phyloP scores from a whole-genome alignment of 768 basidiomycete species.

The Termitomyces sp. region DNA sequence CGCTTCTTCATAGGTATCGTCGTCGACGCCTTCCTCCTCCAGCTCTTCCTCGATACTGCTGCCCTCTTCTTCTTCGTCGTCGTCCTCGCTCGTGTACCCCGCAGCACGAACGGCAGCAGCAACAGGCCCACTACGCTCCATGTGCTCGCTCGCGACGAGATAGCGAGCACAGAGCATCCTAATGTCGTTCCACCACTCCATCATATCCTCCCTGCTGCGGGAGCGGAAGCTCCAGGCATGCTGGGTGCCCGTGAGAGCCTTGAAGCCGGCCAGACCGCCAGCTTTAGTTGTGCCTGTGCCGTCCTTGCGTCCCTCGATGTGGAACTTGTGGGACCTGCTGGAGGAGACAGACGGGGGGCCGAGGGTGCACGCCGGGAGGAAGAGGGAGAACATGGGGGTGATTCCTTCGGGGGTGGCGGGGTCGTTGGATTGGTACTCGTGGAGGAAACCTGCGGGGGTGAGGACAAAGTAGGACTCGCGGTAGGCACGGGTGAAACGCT shows the following conservation, averaged over 20 bases:
- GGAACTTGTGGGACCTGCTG: constrained; percentile 85
- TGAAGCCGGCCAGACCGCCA: not conserved
- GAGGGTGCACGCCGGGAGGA: constrained; percentile 93
- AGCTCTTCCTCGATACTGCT: constrained; percentile 38
- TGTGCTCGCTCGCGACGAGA: constrained; percentile 88
- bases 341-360: constrained; percentile 82
- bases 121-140: constrained; percentile 90
- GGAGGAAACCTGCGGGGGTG: constrained; percentile 93
- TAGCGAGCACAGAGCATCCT: constrained; percentile 91
- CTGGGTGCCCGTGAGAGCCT: not conserved
- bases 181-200: constrained; percentile 99
- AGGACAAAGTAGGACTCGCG: constrained; percentile 88
- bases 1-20: constrained; percentile 22
- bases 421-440: constrained; percentile 83
- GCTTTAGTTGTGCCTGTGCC: constrained; percentile 64
- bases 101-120: constrained; percentile 86
- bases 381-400: constrained; percentile 76
- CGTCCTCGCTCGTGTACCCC: constrained; percentile 85
- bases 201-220: constrained; percentile 91
- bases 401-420: constrained; percentile 44
- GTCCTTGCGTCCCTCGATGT: constrained; percentile 89
- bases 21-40: constrained; percentile 40
- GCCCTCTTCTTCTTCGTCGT: constrained; percentile 55
- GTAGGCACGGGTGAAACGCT: constrained; percentile 85
- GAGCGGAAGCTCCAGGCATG: constrained; percentile 86